These are phyloP conservation scores for Lactarius vividus DNA, from an alignment of 768 basidiomycete genomes.

Conservation along the genomic window DNA sequence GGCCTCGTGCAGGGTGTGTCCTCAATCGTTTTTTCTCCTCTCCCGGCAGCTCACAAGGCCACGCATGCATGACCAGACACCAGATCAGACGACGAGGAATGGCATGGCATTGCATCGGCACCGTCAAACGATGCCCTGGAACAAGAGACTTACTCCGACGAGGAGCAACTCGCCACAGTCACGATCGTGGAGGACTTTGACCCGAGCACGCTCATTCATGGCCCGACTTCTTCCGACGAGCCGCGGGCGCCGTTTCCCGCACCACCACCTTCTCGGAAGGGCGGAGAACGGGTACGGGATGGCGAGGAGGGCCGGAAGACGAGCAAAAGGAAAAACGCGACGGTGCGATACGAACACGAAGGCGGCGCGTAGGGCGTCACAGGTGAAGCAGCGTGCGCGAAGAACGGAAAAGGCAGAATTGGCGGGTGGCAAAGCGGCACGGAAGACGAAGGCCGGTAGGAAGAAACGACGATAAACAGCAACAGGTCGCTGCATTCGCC, in stretches of 20 bases:
- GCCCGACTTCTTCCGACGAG: conserved; percentile 28
- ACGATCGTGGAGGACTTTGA: conserved; percentile 93
- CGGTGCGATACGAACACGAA: conserved; percentile 68
- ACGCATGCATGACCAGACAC: not conserved
- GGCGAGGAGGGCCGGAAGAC: not conserved
- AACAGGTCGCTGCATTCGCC: not conserved
- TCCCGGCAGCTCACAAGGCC: conserved; percentile 10
- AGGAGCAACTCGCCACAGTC: conserved; percentile 83
- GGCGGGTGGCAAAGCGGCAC: conserved; percentile 61
- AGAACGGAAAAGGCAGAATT: conserved; percentile 69
- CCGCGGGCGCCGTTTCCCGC: conserved; percentile 1
- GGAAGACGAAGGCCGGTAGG: conserved; percentile 36
- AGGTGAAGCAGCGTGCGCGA: conserved; percentile 59
- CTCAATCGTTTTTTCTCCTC: not conserved
- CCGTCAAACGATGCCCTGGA: conserved; percentile 35
- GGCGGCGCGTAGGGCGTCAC: conserved; percentile 58
- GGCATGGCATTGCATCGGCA: conserved; percentile 42
- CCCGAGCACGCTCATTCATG: conserved; percentile 58
- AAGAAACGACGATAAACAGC: conserved; percentile 12
- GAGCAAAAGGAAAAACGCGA: conserved; percentile 16
- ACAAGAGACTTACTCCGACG: conserved; percentile 72
- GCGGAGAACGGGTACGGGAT: not conserved
- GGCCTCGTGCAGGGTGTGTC: conserved; percentile 22
- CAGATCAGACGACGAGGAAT: conserved; percentile 46
- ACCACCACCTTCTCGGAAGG: conserved; percentile 4